Evolutionary conservation across 306 rosid species (phyloP).

Genomic region (Coriaria nepalensis): DNA sequence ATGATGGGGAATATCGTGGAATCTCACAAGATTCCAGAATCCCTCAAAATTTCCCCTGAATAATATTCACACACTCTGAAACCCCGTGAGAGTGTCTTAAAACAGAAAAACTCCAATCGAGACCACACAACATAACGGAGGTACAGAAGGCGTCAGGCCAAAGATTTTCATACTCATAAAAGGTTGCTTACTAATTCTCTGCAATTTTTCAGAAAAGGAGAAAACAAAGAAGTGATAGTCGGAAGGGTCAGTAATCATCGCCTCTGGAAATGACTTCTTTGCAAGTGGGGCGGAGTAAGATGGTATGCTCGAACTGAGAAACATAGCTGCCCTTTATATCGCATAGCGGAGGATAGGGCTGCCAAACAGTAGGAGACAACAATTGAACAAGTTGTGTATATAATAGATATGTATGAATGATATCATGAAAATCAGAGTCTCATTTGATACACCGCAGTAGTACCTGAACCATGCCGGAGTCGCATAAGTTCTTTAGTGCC

Average conservation of each 20-base stretch:
- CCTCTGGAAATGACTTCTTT: conserved; percentile 97
- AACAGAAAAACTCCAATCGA: too few relatives aligned
- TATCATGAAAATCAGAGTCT: neutral
- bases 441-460: neutral
- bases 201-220: too few relatives aligned
- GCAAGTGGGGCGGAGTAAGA: conserved; percentile 87
- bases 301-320: conserved; percentile 91
- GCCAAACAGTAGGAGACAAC: conserved; percentile 15
- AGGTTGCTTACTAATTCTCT: too few relatives aligned
- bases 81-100: too few relatives aligned
- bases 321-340: conserved; percentile 86
- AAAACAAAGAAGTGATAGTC: too few relatives aligned
- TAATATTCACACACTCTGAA: too few relatives aligned
- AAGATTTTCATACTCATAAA: too few relatives aligned
- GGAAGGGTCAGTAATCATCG: conserved; percentile 47
- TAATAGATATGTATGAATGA: neutral
- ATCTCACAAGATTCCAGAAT: too few relatives aligned
- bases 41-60: too few relatives aligned
- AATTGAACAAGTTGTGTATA: neutral
- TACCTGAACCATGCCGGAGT: conserved; percentile 85
- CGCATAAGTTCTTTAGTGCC: conserved; percentile 90
- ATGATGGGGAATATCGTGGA: too few relatives aligned
- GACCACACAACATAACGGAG: too few relatives aligned
- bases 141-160: too few relatives aligned
- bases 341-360: conserved; percentile 83